phyloP scores from a whole-genome alignment of 2,329 filamentous ascomycete species.

The Colletotrichum phormii region DNA sequence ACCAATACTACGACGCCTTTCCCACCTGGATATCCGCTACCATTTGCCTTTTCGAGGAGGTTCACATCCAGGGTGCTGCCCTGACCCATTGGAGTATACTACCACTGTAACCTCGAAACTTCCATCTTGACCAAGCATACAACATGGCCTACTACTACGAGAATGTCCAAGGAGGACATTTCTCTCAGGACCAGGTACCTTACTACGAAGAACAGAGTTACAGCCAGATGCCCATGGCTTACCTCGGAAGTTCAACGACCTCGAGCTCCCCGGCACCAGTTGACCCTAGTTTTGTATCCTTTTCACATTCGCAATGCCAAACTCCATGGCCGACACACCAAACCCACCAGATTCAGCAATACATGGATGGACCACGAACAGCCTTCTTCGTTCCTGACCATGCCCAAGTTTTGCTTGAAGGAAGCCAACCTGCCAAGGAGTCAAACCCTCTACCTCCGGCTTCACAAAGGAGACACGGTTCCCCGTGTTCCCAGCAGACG shows the following conservation, averaged over 20 bases:
- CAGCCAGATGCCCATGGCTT: slow-evolving; percentile 11
- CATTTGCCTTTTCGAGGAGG: neutral
- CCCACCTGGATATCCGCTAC: neutral
- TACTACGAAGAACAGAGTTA: slow-evolving; percentile 24
- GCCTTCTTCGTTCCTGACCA: slow-evolving; percentile 32
- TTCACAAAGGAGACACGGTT: slow-evolving; percentile 45
- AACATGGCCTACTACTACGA: slow-evolving; percentile 18
- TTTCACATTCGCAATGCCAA: slow-evolving; percentile 18
- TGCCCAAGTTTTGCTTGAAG: slow-evolving; percentile 13
- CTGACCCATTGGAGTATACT: neutral
- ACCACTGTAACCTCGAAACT: neutral
- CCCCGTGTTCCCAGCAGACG: slow-evolving; percentile 52
- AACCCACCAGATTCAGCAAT: slow-evolving; percentile 34
- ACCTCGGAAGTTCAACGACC: neutral
- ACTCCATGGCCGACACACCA: slow-evolving; percentile 18
- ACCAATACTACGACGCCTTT: neutral
- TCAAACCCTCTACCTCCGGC: slow-evolving; percentile 38
- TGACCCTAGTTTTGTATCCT: slow-evolving; percentile 23
- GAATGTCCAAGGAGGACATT: slow-evolving; percentile 15
- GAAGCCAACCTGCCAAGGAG: slow-evolving; percentile 4
- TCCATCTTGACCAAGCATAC: neutral
- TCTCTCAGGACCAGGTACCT: neutral
- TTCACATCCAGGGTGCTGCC: neutral
- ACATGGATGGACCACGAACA: slow-evolving; percentile 24
- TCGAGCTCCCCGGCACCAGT: slow-evolving; percentile 8